A percentile compares a stretch with the other conserved stretches of the same genome.
These are phyloP conservation scores for Tylopilus felleus DNA, from an alignment of 768 basidiomycete genomes.

Conservation along the genomic window DNA sequence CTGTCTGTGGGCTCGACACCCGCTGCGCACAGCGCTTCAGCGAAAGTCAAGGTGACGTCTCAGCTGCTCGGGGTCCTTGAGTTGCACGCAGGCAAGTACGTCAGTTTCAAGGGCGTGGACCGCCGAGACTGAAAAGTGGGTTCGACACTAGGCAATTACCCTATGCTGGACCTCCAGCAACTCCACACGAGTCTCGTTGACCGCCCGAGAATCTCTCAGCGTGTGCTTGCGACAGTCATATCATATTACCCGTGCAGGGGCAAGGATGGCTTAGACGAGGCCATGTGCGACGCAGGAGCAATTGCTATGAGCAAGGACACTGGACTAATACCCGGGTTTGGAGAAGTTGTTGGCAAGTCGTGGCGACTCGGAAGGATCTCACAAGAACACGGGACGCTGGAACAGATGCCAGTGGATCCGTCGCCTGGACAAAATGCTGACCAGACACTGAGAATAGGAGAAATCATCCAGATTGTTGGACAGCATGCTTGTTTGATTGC, in stretches of 20 bases:
- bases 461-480: conserved; percentile 68
- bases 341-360: conserved; percentile 62
- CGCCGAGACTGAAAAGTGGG: background rate
- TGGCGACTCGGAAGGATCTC: conserved; percentile 67
- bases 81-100: conserved; percentile 74
- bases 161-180: conserved; percentile 82
- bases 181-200: conserved; percentile 67
- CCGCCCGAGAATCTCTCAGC: conserved; percentile 54
- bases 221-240: conserved; percentile 67
- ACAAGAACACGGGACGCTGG: conserved; percentile 78
- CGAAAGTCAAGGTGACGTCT: conserved; percentile 44
- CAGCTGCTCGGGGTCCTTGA: conserved; percentile 63
- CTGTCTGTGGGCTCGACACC: conserved; percentile 87
- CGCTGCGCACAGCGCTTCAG: conserved; percentile 73
- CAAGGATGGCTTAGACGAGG: conserved; percentile 60
- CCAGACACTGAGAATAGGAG: conserved; percentile 48
- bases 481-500: conserved; percentile 86
- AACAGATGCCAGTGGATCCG: conserved; percentile 29
- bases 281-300: conserved; percentile 80
- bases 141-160: conserved; percentile 63
- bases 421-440: conserved; percentile 2
- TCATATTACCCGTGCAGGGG: conserved; percentile 78
- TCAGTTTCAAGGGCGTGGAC: background rate
- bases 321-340: conserved; percentile 68
- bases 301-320: conserved; percentile 87